A percentile compares a stretch with the other conserved stretches of the same genome.
These are phyloP conservation scores for Closterium sp. DNA, from an alignment of 139 green algal genomes.

Conservation along the genomic window DNA sequence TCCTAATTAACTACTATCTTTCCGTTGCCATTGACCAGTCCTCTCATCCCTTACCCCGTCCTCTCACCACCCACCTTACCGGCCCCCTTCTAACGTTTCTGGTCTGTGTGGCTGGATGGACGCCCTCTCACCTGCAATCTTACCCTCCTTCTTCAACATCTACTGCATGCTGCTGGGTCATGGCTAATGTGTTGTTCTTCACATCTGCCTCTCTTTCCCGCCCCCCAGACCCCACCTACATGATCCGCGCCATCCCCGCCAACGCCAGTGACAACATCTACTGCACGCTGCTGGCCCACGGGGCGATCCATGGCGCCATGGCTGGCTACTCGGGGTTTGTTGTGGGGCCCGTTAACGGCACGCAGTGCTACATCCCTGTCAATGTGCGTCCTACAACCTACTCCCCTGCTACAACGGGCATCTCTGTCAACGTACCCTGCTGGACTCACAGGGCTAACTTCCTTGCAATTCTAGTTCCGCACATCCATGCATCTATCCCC, in stretches of 20 bases:
- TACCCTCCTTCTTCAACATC: too few species aligned
- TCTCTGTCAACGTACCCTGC: neutral
- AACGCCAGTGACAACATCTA: slow-evolving; percentile 73
- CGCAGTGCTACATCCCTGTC: slow-evolving; percentile 45
- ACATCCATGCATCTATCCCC: too few species aligned
- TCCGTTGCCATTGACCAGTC: too few species aligned
- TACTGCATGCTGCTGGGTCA: too few species aligned
- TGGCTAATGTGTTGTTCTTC: too few species aligned
- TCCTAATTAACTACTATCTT: too few species aligned
- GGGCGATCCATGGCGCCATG: slow-evolving; percentile 66
- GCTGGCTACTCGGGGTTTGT: slow-evolving; percentile 28
- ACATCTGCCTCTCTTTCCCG: neutral
- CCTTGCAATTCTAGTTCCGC: too few species aligned
- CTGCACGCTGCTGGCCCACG: slow-evolving; percentile 80
- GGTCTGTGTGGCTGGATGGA: too few species aligned
- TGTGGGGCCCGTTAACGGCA: slow-evolving; percentile 35
- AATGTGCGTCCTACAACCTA: neutral
- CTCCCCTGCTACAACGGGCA: neutral
- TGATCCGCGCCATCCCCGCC: slow-evolving; percentile 81
- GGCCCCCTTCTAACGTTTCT: too few species aligned
- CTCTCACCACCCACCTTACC: too few species aligned
- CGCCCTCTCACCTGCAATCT: too few species aligned
- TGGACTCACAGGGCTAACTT: neutral
- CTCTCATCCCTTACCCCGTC: too few species aligned
- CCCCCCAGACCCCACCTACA: slow-evolving; percentile 70